Evolutionary conservation across 106 monocot genomes (phyloP).

Genomic region (Acorus calamus): DNA sequence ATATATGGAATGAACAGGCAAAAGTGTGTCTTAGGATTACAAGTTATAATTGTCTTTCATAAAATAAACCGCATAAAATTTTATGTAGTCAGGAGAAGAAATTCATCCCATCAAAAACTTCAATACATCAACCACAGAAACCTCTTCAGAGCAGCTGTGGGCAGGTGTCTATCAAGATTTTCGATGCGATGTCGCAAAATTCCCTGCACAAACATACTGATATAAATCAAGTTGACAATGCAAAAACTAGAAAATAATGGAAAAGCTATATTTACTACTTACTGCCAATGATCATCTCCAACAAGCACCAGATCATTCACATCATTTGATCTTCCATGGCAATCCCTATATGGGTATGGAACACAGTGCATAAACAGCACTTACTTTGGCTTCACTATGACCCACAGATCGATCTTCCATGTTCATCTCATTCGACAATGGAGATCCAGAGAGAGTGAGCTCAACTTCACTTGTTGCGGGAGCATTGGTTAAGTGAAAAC

Average conservation of each 20-base stretch:
- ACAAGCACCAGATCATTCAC: constrained; percentile 27
- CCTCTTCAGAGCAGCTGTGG: not conserved
- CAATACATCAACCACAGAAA: not conserved
- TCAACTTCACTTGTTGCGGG: constrained; percentile 14
- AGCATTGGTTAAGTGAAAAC: constrained; percentile 59
- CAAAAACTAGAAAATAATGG: not conserved
- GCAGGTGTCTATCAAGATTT: constrained; percentile 11
- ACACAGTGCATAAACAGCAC: constrained; percentile 22
- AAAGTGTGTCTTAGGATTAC: too few relatives aligned
- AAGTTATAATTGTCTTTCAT: too few relatives aligned
- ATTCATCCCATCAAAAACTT: not conserved
- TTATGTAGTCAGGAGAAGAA: too few relatives aligned
- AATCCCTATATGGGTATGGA: not conserved
- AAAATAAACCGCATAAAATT: too few relatives aligned
- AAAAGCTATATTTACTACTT: constrained; percentile 1
- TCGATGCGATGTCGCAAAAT: constrained; percentile 30
- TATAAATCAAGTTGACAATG: too few relatives aligned
- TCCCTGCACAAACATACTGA: constrained; percentile 15
- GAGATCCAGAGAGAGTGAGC: too few relatives aligned
- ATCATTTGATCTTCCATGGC: constrained; percentile 16
- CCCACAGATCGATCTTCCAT: constrained; percentile 17
- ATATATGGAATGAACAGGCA: too few relatives aligned
- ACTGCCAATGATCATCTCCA: constrained; percentile 38
- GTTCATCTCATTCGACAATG: constrained; percentile 1
- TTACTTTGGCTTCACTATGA: constrained; percentile 21